Conservation (phyloP, 441 rosid genomes). For the Geranium incanum region DNA sequence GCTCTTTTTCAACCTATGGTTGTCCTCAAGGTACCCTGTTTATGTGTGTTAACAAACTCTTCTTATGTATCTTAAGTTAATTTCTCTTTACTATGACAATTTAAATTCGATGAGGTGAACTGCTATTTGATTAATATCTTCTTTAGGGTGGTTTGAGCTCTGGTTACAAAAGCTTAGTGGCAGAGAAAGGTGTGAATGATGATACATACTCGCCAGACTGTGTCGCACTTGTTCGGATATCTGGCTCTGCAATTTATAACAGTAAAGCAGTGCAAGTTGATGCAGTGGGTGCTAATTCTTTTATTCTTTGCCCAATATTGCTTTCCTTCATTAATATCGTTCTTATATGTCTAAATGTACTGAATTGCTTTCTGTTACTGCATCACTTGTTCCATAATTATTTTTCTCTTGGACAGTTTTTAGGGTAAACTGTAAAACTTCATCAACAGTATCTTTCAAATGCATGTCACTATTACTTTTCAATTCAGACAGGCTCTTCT, state of each 20-base stretch:
- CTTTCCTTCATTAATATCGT: slow-evolving; percentile 2
- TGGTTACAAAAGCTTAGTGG: slow-evolving; percentile 58
- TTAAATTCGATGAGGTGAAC: slow-evolving; percentile 10
- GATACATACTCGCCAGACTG: slow-evolving; percentile 67
- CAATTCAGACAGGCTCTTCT: neutral
- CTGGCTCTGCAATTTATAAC: slow-evolving; percentile 75
- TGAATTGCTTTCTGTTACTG: neutral
- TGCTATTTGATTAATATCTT: slow-evolving; percentile 1
- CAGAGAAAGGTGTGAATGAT: slow-evolving; percentile 56
- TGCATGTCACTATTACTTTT: neutral
- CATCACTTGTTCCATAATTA: neutral
- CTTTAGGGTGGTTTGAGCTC: slow-evolving; percentile 89
- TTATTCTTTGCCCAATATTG: slow-evolving; percentile 11
- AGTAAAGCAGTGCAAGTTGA: slow-evolving; percentile 79
- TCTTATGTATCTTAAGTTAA: slow-evolving; percentile 7
- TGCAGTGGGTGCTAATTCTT: slow-evolving; percentile 43
- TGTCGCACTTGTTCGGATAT: slow-evolving; percentile 71
- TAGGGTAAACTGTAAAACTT: neutral
- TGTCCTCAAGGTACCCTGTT: slow-evolving; percentile 67
- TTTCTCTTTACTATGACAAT: neutral
- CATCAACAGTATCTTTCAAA: neutral
- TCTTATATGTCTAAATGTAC: neutral
- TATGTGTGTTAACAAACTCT: slow-evolving; percentile 8
- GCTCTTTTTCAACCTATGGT: slow-evolving; percentile 95
- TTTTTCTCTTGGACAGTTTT: slow-evolving; percentile 5